phyloP scores from a whole-genome alignment of 2,329 filamentous ascomycete species.

The Hypomyces perniciosus region DNA sequence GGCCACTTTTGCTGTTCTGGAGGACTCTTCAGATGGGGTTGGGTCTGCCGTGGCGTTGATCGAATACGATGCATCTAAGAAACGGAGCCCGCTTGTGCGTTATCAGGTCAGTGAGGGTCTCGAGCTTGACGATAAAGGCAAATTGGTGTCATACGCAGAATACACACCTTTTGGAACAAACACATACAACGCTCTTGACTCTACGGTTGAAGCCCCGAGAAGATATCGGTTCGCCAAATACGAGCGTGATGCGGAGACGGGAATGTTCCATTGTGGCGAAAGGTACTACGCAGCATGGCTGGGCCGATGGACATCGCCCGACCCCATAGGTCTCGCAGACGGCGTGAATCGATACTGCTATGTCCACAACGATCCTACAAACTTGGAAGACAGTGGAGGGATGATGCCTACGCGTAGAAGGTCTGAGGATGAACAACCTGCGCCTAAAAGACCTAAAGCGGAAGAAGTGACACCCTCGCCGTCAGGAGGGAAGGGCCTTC shows the following conservation, averaged over 20 bases:
- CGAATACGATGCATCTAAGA: not conserved
- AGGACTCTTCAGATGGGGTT: no score
- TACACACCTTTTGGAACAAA: constrained; percentile 23
- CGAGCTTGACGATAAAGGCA: constrained; percentile 21
- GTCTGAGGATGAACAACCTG: no score
- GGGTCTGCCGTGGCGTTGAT: not conserved
- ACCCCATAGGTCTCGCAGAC: constrained; percentile 18
- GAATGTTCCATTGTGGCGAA: constrained; percentile 20
- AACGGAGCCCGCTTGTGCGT: not conserved
- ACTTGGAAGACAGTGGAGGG: not conserved
- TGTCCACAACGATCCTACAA: constrained; percentile 12
- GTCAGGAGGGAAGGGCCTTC: no score
- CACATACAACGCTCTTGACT: constrained; percentile 3
- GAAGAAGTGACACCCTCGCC: no score
- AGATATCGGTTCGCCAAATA: constrained; percentile 21
- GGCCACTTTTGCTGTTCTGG: no score
- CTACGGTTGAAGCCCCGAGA: constrained; percentile 14
- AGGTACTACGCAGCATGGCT: constrained; percentile 24
- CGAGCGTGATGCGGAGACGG: constrained; percentile 19
- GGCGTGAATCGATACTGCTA: constrained; percentile 18
- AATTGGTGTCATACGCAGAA: constrained; percentile 26
- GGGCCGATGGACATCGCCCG: constrained; percentile 20
- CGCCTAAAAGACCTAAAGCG: no score
- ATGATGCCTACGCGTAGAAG: no score
- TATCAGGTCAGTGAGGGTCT: constrained; percentile 2